Conservation (phyloP, 2,329 filamentous ascomycete species). For the Diplodia scrobiculata region DNA sequence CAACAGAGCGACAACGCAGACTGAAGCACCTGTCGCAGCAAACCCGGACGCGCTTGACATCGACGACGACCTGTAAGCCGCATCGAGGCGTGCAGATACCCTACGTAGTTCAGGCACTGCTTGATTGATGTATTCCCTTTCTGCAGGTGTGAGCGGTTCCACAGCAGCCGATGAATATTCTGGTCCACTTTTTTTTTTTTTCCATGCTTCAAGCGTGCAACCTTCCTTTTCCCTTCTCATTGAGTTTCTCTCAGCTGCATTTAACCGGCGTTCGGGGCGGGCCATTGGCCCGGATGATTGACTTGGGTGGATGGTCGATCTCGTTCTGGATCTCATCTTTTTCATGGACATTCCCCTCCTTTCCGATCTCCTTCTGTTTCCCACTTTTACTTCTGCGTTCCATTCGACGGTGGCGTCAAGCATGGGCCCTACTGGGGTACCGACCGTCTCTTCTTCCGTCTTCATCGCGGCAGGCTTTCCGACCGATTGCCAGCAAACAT, state of each 20-base stretch:
- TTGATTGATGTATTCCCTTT: slow-evolving; percentile 15
- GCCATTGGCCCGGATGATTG: slow-evolving; percentile 13
- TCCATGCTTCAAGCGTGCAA: slow-evolving; percentile 13
- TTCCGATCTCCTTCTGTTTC: slow-evolving; percentile 8
- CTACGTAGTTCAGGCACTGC: slow-evolving; percentile 20
- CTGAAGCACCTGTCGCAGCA: slow-evolving; percentile 51
- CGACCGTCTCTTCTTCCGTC: background rate
- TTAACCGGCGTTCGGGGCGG: slow-evolving; percentile 27
- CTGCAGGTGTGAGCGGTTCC: slow-evolving; percentile 18
- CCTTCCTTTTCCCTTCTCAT: slow-evolving; percentile 23
- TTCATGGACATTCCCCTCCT: slow-evolving; percentile 15
- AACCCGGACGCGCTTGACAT: slow-evolving; percentile 88
- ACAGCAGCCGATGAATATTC: slow-evolving; percentile 5
- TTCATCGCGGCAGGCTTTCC: background rate
- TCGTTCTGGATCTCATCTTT: slow-evolving; percentile 19
- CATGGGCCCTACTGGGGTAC: background rate
- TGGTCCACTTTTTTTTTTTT: slow-evolving; percentile 18
- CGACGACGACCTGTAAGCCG: slow-evolving; percentile 55
- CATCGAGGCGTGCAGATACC: slow-evolving; percentile 21
- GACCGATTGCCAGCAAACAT: slow-evolving; percentile 3
- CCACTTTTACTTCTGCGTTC: background rate
- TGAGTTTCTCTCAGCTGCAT: slow-evolving; percentile 24
- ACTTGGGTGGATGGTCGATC: slow-evolving; percentile 21
- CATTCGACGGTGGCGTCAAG: slow-evolving; percentile 3
- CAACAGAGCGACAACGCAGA: slow-evolving; percentile 36